Conservation (phyloP, 2,329 filamentous ascomycete species). For the Cladosporium sp. region DNA sequence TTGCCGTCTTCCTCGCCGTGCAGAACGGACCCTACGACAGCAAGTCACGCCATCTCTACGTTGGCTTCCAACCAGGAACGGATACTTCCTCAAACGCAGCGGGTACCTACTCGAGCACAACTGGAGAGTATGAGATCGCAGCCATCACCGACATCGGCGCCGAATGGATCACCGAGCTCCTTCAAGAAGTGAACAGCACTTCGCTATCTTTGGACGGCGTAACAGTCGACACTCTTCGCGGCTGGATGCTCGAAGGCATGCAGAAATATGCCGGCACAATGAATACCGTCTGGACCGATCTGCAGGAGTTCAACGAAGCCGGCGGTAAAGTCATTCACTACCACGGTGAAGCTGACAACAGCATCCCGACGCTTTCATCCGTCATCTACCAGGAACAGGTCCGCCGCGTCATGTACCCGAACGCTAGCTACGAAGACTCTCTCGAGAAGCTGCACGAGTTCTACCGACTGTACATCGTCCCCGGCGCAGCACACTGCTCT, state of each 20-base stretch:
- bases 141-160: slow-evolving; percentile 38
- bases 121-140: slow-evolving; percentile 35
- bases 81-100: slow-evolving; percentile 21
- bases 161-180: slow-evolving; percentile 46
- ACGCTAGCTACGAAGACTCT: slow-evolving; percentile 36
- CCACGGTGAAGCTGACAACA: slow-evolving; percentile 59
- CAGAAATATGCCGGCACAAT: slow-evolving; percentile 52
- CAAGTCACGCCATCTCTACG: slow-evolving; percentile 45
- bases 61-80: slow-evolving; percentile 38
- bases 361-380: slow-evolving; percentile 55
- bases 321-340: slow-evolving; percentile 61
- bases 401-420: slow-evolving; percentile 52
- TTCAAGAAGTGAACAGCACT: slow-evolving; percentile 43
- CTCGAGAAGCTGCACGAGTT: slow-evolving; percentile 46
- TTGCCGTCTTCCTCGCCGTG: slow-evolving; percentile 40
- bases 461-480: slow-evolving; percentile 58
- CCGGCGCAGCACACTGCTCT: slow-evolving; percentile 56
- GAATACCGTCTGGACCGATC: slow-evolving; percentile 56
- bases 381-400: slow-evolving; percentile 59
- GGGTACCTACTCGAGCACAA: slow-evolving; percentile 36
- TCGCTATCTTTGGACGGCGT: slow-evolving; percentile 45
- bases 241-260: slow-evolving; percentile 56
- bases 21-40: slow-evolving; percentile 45
- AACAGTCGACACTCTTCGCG: slow-evolving; percentile 58
- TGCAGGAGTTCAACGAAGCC: slow-evolving; percentile 50